Evolutionary conservation across 306 rosid genomes (phyloP).

Genomic region (Vicia villosa): DNA sequence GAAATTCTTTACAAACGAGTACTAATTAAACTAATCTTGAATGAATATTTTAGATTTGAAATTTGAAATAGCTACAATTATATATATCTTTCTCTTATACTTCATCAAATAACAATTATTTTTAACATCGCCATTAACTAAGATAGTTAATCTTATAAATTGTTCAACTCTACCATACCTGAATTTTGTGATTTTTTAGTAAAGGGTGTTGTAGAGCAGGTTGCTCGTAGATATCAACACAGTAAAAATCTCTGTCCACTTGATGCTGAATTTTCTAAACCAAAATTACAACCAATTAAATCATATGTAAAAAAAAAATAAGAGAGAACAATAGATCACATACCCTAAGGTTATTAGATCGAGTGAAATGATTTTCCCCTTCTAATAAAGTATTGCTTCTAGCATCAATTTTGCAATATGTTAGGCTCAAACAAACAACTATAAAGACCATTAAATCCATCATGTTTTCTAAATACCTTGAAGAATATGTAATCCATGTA

Average conservation of each 20-base stretch:
- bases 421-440: neutral
- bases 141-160: too few species aligned
- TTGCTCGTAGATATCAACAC: conserved; percentile 15
- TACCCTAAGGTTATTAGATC: neutral
- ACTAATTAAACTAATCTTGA: neutral
- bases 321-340: neutral
- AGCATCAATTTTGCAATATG: neutral
- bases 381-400: neutral
- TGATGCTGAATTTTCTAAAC: neutral
- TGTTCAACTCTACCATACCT: neutral
- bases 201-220: conserved; percentile 7
- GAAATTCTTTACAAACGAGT: neutral
- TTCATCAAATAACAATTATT: too few species aligned
- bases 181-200: conserved; percentile 18
- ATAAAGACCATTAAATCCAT: neutral
- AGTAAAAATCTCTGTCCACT: neutral
- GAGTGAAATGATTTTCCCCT: neutral
- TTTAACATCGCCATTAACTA: too few species aligned
- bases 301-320: neutral
- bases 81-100: too few species aligned
- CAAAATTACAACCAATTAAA: neutral
- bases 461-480: neutral
- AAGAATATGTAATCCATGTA: neutral
- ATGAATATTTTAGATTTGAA: neutral
- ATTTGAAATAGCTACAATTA: too few species aligned